phyloP scores from a whole-genome alignment of 2,329 filamentous ascomycete genomes.

The Beauveria medogensis region DNA sequence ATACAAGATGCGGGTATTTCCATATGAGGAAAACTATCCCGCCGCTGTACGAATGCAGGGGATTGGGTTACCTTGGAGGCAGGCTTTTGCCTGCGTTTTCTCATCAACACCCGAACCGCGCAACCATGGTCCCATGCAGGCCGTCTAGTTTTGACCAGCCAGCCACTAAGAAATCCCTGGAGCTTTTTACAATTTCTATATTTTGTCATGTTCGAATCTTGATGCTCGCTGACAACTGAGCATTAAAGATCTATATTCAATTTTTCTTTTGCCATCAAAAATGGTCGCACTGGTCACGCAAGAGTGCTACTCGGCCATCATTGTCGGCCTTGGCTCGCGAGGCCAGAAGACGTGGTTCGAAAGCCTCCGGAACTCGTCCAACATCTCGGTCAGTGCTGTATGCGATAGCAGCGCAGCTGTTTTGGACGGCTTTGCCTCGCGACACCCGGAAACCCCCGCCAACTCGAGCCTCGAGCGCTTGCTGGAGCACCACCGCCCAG shows the following conservation, averaged over 20 bases:
- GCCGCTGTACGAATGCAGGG: not conserved
- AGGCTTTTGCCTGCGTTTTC: not conserved
- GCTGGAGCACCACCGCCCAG: not conserved
- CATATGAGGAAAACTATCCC: not conserved
- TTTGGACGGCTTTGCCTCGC: not conserved
- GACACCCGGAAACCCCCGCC: not conserved
- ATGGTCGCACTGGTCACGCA: not conserved
- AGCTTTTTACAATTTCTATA: not conserved
- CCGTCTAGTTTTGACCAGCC: not conserved
- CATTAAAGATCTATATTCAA: too few relatives aligned
- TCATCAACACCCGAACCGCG: not conserved
- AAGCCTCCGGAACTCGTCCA: not conserved
- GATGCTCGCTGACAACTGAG: too few relatives aligned
- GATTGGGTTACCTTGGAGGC: not conserved
- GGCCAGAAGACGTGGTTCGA: not conserved
- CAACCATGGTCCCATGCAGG: not conserved
- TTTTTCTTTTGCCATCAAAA: too few relatives aligned
- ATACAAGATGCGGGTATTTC: not conserved
- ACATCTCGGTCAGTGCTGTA: not conserved
- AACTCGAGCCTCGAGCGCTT: not conserved
- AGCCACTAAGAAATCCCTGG: not conserved
- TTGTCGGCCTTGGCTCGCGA: not conserved
- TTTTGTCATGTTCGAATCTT: too few relatives aligned
- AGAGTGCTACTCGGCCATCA: not conserved
- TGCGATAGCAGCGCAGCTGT: not conserved